phyloP scores from a whole-genome alignment of 352 stramenopile genomes.

The Globisporangium echinulatum region DNA sequence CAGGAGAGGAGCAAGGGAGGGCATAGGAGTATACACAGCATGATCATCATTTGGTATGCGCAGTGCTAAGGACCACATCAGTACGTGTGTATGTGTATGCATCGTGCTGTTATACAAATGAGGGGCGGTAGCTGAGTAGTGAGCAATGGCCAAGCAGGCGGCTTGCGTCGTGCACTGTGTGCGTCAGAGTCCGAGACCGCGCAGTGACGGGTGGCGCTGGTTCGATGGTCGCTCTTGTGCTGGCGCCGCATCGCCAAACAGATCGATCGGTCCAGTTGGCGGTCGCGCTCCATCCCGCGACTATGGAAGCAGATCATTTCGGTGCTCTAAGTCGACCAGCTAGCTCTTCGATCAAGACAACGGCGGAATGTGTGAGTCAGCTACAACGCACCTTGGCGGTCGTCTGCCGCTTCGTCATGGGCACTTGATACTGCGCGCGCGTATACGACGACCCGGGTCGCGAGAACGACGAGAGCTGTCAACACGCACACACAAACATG shows the following conservation, averaged over 20 bases:
- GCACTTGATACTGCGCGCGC: conserved; percentile 50
- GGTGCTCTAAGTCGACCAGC: too few species aligned
- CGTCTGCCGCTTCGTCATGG: conserved; percentile 31
- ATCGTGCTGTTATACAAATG: background rate
- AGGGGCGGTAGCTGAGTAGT: too few species aligned
- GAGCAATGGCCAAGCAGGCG: too few species aligned
- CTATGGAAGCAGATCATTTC: conserved; percentile 10
- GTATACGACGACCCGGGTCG: conserved; percentile 69
- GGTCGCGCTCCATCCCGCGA: conserved; percentile 33
- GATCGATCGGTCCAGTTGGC: conserved; percentile 41
- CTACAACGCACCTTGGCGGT: conserved; percentile 32
- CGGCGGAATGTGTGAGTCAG: too few species aligned
- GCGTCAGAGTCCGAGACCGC: conserved; percentile 42
- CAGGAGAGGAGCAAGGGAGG: too few species aligned
- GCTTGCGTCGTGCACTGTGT: conserved; percentile 1
- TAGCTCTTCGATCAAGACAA: too few species aligned
- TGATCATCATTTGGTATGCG: too few species aligned
- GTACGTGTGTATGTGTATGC: background rate
- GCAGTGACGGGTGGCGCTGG: conserved; percentile 49
- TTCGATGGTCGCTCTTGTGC: conserved; percentile 32
- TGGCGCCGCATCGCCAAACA: conserved; percentile 35
- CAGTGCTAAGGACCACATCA: too few species aligned
- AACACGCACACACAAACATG: background rate
- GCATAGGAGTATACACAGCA: too few species aligned
- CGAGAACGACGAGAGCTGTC: conserved; percentile 68